Base-by-base conservation (phyloP, 164 flowering plant species). In the Santalum album region DNA sequence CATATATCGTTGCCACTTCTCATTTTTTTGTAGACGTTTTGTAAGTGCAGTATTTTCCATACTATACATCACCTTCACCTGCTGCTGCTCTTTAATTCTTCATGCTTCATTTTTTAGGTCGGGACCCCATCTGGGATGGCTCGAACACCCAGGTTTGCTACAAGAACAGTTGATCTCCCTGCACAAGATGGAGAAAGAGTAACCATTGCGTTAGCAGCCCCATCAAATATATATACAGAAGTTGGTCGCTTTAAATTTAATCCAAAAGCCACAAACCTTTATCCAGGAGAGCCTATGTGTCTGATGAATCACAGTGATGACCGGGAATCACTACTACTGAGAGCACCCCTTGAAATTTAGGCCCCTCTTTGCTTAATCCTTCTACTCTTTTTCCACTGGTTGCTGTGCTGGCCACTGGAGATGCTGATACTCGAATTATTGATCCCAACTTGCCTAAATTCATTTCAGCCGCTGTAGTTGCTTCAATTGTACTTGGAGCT, bases 181-280 rank as follows among this genome's bases (percentile, higher is more conserved):
- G 99, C 97, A 45, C 95, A 79, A 70, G 81, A 79, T 76, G 96
- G 99, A 52, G 96, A 92, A 73, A 80, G 99, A 69, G 90, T 92
- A 32, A 85, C 96, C 20, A 73, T 92, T 62, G 78, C 90, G 61
- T 60, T 72, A 57, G 96, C 99, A 61, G 83, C 94, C 65, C 91
- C 97, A 29, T 68, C 86, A 62, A 79, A 62, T 76, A 76, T 77
- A 24, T 82, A 72, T 56, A 67, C 82, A 56, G 79, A 75, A 62
- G 76, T 89, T 39, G 99, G 97, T 1, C 95, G 95, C 34, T 64
- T 92, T 11, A 76, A 73, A 61, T 69, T 92, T 54, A 79, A 72
- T 63, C 71, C 97, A 20, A 79, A 77, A 75, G 70, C 78, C 60
- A 88, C 91, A 15, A 79, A 78, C 22, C 71, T 70, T 68, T 79